Evolutionary conservation across 257 asterid species (phyloP), one percentile per base, ranked within the genome.

Genomic region (Nicotiana knightiana): DNA sequence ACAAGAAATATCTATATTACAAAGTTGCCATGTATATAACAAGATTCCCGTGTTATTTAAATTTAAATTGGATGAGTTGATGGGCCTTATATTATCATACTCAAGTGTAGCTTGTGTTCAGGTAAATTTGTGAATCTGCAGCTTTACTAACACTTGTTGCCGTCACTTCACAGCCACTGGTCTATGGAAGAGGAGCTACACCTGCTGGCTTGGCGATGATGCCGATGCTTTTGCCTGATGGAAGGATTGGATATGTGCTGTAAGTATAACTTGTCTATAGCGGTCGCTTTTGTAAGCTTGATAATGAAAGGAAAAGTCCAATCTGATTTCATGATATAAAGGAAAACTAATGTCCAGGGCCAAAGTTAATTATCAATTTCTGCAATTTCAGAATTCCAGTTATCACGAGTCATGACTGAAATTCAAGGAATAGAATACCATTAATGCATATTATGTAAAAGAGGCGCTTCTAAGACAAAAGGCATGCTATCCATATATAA

Each of bases 181-280:
- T 93, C 53, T 95, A 95, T 82, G 98, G 99, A 87, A 85, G 96
- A 63, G 99, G 97, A 79, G 88, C 87, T 62, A n/a, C 93, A 10
- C 97, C 99, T 48, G 82, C 83, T 79, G 98, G 99, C 78, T 89
- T 96, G 97, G 96, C 99, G 43, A 96, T 96, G 99, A 90, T 96
- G 94, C 98, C 98, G 9, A 93, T 96, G 99, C 97, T 96, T 85
- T 89, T 96, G 82, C 99, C 99, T 17, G 98, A 96, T 88, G 99
- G 99, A 76, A 91, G 98, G 91, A 93, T 96, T 83, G 99, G 99
- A 91, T 96, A 96, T 87, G 99, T 96, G 80, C 89, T 96, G 99
- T 96, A 90, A 96, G 99, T 92, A 80, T 51, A 26, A 51, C 64
- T 21, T 2, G 43, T 75, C 80, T 51, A 51, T 75, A 28, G 64